Base-by-base conservation (phyloP, 2,329 filamentous ascomycete genomes). In the Aspergillus transmontanensis region DNA sequence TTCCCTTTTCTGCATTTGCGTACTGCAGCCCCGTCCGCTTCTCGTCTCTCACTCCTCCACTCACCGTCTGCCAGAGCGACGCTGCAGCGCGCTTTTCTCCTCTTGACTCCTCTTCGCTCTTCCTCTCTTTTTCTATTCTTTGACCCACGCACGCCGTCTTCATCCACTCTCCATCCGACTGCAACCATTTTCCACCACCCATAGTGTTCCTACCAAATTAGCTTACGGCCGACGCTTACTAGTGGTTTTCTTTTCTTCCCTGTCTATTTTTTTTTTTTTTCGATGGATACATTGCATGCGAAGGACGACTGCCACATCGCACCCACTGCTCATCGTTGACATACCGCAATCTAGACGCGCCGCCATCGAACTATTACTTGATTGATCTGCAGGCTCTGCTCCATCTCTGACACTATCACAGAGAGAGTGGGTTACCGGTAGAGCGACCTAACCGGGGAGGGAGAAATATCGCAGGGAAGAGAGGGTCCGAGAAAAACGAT, bases 201-300 rank as follows among this genome's bases (percentile, higher is more conserved):
- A 51, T 28, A 50, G 26, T 28, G 21, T 21, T n/a, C 16, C 30
- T 59, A 9, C 14, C 34, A 34, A 39, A 28, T 53, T 48, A 51
- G 21, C 48, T 51, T 59, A 36, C 26, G 2, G 16, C n/a, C 19
- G n/a, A 34, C 34, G 5, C 21, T 19, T 30, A 14, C 32, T 59
- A 46, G 41, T 58, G n/a, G 39, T 54, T 53, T 53, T 32, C 26
- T 36, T 28, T 50, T 36, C 36, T 19, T 48, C 16, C 3, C 36
- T 51, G 19, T 36, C 34, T 2, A 28, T 28, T 61, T 60, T 59
- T 36, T 23, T 23, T 23, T 23, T 46, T 62, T 67, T 74, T 75
- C 73, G 73, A 76, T 76, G 74, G 74, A 76, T 73, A 74, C 68
- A 65, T 64, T 72, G 73, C 73, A 69, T 68, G 66, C 69, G 68